A percentile compares a stretch with the other conserved stretches of the same genome.
Conservation (phyloP, 108 stramenopile species). For the Fistulifera pelliculosa region DNA sequence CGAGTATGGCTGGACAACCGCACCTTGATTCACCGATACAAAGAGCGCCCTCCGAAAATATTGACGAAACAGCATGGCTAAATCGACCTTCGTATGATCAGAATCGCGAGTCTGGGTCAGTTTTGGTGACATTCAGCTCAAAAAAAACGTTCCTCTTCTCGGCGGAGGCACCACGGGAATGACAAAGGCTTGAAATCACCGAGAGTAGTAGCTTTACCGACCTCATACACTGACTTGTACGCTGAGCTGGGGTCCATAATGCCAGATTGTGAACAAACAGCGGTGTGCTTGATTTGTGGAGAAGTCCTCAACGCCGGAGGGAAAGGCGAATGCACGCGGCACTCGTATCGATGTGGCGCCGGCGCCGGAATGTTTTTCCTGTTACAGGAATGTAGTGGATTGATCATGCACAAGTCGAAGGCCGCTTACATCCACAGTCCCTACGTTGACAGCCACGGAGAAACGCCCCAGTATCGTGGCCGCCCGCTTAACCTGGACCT, state of each 20-base stretch:
- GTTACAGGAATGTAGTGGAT: slow-evolving; percentile 83
- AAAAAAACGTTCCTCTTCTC: slow-evolving; percentile 40
- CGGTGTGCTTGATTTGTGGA: slow-evolving; percentile 81
- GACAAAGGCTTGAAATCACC: slow-evolving; percentile 8
- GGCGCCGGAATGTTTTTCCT: slow-evolving; percentile 90
- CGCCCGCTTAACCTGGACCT: slow-evolving; percentile 72
- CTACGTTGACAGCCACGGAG: slow-evolving; percentile 91
- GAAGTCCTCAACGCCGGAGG: slow-evolving; percentile 78
- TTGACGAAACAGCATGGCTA: too few relatives aligned
- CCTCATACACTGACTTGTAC: slow-evolving; percentile 81
- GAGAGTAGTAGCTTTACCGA: slow-evolving; percentile 54
- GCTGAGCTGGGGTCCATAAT: slow-evolving; percentile 55
- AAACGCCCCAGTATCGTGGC: slow-evolving; percentile 75
- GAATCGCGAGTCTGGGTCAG: not conserved
- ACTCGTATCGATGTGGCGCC: slow-evolving; percentile 79
- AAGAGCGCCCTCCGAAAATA: too few relatives aligned
- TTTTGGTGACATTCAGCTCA: slow-evolving; percentile 33
- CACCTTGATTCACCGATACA: too few relatives aligned
- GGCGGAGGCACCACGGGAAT: slow-evolving; percentile 25
- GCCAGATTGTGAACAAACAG: slow-evolving; percentile 74
- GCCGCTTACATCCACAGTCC: slow-evolving; percentile 89
- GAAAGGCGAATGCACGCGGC: slow-evolving; percentile 82
- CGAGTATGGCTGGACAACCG: too few relatives aligned
- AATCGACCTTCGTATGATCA: too few relatives aligned
- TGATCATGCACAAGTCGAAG: slow-evolving; percentile 77